Percentiles rank a stretch among this genome's conserved stretches.
phyloP scores from a whole-genome alignment of 371 early-diverging fungal species.

The Nematocida major region DNA sequence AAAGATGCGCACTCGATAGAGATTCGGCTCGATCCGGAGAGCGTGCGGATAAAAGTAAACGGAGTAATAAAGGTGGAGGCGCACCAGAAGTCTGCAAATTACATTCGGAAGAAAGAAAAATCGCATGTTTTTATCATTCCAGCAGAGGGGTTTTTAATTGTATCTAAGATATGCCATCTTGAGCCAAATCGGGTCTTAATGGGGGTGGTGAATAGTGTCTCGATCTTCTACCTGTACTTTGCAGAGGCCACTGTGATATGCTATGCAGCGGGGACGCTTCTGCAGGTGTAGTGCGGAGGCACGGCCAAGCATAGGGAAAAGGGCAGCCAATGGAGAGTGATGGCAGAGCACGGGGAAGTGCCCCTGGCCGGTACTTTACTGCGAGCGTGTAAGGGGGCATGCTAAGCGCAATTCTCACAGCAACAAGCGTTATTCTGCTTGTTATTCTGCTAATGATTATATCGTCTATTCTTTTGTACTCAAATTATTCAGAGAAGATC shows the following conservation, averaged over 20 bases:
- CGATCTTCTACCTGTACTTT: slow-evolving; percentile 37
- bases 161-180: background rate
- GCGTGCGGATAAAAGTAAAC: background rate
- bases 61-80: slow-evolving; percentile 14
- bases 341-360: too few relatives aligned
- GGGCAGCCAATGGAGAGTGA: background rate
- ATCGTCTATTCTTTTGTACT: background rate
- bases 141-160: slow-evolving; percentile 11
- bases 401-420: background rate
- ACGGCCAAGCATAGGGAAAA: too few relatives aligned
- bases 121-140: slow-evolving; percentile 14
- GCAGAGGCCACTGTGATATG: slow-evolving; percentile 34
- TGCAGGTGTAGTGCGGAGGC: slow-evolving; percentile 1
- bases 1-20: background rate
- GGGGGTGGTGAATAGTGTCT: slow-evolving; percentile 10
- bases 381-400: too few relatives aligned
- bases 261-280: slow-evolving; percentile 10
- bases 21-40: background rate
- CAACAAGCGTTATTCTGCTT: background rate
- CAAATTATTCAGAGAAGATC: background rate
- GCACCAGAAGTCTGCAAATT: slow-evolving; percentile 18
- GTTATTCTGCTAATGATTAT: background rate
- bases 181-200: slow-evolving; percentile 15
- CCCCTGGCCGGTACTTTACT: too few relatives aligned
- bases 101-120: background rate